Percentiles rank a stretch among this genome's conserved stretches.
Evolutionary conservation across 2,329 filamentous ascomycete species (phyloP).

Genomic region (Pseudonectria foliicola): DNA sequence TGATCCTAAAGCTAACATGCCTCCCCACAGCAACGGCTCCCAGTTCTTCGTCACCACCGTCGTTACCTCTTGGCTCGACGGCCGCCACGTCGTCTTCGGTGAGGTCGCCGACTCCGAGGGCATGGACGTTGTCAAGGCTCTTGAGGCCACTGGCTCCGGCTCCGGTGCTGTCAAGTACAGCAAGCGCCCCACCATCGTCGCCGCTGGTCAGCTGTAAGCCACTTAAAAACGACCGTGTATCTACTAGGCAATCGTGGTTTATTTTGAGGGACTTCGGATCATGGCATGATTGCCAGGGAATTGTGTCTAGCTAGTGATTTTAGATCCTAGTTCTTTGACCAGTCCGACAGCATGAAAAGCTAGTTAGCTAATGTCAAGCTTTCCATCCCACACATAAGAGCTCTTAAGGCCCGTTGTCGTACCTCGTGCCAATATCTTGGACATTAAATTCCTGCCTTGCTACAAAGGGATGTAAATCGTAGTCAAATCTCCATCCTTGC

Average conservation of each 20-base stretch:
- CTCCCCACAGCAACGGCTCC: constrained; percentile 76
- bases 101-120: constrained; percentile 51
- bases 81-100: constrained; percentile 80
- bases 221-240: constrained; percentile 1
- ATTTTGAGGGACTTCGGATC: constrained; percentile 8
- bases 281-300: constrained; percentile 12
- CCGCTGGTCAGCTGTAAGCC: constrained; percentile 42
- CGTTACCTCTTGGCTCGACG: constrained; percentile 76
- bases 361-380: constrained; percentile 6
- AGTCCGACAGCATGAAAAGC: background rate
- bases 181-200: constrained; percentile 52
- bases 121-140: constrained; percentile 48
- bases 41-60: constrained; percentile 98
- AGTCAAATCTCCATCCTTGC: too few species aligned
- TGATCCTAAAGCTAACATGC: constrained; percentile 10
- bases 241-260: constrained; percentile 5
- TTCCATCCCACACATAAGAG: too few species aligned
- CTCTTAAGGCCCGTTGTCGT: too few species aligned
- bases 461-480: too few species aligned
- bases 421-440: too few species aligned
- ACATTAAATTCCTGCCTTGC: too few species aligned
- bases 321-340: constrained; percentile 7
- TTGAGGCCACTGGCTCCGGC: constrained; percentile 53
- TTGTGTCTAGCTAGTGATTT: constrained; percentile 10
- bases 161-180: constrained; percentile 49